Evolutionary conservation across 441 rosid genomes (phyloP).

Genomic region (Aquilaria agallochum): DNA sequence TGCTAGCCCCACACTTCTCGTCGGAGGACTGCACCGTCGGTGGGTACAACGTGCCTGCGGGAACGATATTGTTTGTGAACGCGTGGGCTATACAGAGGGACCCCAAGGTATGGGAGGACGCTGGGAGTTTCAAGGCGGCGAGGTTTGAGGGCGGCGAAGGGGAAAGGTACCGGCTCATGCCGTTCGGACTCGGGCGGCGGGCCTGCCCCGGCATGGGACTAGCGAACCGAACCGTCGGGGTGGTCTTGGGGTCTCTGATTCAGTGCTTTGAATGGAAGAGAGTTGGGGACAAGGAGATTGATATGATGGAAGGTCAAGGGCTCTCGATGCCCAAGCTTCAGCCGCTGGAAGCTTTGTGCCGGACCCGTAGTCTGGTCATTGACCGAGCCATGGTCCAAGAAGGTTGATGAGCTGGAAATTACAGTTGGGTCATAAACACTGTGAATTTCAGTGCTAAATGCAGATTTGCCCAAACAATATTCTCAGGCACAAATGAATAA

Average conservation of each 20-base stretch:
- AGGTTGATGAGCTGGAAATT: too few species aligned
- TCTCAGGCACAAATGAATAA: too few species aligned
- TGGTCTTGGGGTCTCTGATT: slow-evolving; percentile 1
- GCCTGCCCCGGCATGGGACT: background rate
- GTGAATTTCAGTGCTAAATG: too few species aligned
- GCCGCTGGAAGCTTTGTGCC: slow-evolving; percentile 1
- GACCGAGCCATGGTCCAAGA: too few species aligned
- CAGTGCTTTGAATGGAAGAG: slow-evolving; percentile 9
- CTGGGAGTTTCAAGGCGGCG: background rate
- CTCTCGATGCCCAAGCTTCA: background rate
- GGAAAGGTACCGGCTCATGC: background rate
- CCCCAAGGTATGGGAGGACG: background rate
- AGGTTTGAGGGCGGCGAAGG: slow-evolving; percentile 3
- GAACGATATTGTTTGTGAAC: background rate
- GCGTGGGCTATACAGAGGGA: slow-evolving; percentile 1
- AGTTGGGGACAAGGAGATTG: background rate
- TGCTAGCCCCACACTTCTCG: background rate
- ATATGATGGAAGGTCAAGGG: background rate
- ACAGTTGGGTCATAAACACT: too few species aligned
- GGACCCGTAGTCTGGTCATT: background rate
- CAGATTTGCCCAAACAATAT: too few species aligned
- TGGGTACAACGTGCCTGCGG: background rate
- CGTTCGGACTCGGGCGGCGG: background rate
- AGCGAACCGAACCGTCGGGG: background rate
- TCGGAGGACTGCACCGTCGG: background rate